Conservation (phyloP, 768 basidiomycete species). For the Lentinula boryana region DNA sequence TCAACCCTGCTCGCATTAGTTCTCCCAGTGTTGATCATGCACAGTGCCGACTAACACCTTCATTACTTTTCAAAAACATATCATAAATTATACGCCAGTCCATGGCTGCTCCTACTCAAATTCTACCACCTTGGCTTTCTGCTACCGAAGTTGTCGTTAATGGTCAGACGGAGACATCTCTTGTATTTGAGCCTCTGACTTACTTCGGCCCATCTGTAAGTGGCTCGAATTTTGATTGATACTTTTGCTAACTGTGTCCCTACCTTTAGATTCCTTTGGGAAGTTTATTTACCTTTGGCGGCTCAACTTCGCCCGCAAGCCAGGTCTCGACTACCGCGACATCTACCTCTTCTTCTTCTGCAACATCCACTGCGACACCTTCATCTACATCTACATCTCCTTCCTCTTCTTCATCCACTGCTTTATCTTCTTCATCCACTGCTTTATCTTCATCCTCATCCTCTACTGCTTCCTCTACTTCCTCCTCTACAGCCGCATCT, state of each 20-base stretch:
- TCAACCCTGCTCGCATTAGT: not conserved
- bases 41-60: not conserved
- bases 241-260: not conserved
- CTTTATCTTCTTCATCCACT: slow-evolving; percentile 24
- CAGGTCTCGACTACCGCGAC: slow-evolving; percentile 14
- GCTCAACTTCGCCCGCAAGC: slow-evolving; percentile 58
- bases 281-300: slow-evolving; percentile 68
- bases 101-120: slow-evolving; percentile 62
- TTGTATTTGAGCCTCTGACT: slow-evolving; percentile 65
- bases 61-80: not conserved
- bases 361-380: slow-evolving; percentile 21
- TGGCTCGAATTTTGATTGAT: slow-evolving; percentile 12
- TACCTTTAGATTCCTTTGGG: slow-evolving; percentile 66
- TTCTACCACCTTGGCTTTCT: slow-evolving; percentile 70
- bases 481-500: slow-evolving; percentile 21
- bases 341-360: slow-evolving; percentile 23
- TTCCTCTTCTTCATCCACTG: slow-evolving; percentile 21
- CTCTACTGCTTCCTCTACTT: slow-evolving; percentile 23
- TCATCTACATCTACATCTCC: slow-evolving; percentile 16
- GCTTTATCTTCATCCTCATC: slow-evolving; percentile 23
- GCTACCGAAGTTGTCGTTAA: slow-evolving; percentile 43
- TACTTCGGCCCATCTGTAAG: slow-evolving; percentile 82
- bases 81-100: not conserved
- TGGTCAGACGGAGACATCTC: slow-evolving; percentile 48
- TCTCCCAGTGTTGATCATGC: not conserved